Percentiles rank a stretch among this genome's conserved stretches.
These are phyloP conservation scores for Orychophragmus violaceus DNA, from an alignment of 345 rosid genomes.

Conservation along the genomic window DNA sequence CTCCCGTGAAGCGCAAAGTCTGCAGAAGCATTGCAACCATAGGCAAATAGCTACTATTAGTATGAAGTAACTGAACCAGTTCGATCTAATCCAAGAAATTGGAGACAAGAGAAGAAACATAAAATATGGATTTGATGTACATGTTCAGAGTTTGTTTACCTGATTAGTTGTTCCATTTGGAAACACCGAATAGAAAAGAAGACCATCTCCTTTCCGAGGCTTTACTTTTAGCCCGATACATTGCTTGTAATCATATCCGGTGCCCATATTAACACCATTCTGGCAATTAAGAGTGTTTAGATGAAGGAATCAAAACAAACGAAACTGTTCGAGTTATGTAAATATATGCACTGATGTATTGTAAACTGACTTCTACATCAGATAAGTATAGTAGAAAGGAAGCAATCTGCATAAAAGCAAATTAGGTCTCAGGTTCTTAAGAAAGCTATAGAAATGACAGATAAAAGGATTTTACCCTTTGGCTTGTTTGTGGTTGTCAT, in stretches of 20 bases:
- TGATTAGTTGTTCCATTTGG: slow-evolving; percentile 67
- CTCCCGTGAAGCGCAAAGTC: slow-evolving; percentile 91
- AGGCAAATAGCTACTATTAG: not conserved
- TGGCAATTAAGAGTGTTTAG: slow-evolving; percentile 12
- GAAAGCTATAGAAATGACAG: not conserved
- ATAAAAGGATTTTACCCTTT: slow-evolving; percentile 47
- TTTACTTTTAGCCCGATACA: slow-evolving; percentile 69
- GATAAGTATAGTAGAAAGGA: slow-evolving; percentile 65
- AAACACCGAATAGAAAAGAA: slow-evolving; percentile 53
- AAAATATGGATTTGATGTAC: not conserved
- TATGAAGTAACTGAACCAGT: not conserved
- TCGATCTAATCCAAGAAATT: not conserved
- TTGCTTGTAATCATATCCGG: slow-evolving; percentile 51
- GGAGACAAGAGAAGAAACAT: not conserved
- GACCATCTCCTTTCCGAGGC: slow-evolving; percentile 73
- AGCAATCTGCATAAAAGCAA: slow-evolving; percentile 40
- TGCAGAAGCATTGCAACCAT: slow-evolving; percentile 27
- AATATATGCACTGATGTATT: slow-evolving; percentile 5
- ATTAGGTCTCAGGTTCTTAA: not conserved
- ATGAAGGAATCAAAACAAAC: not conserved
- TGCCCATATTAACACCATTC: slow-evolving; percentile 38
- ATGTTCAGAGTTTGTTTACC: slow-evolving; percentile 26
- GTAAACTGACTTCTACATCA: slow-evolving; percentile 49
- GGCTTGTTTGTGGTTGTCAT: slow-evolving; percentile 71
- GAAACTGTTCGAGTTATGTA: not conserved